Evolutionary conservation across 225 moss, liverwort and hornwort species (phyloP), one percentile per base, ranked within the genome.

Genomic region (Marchantia paleacea): DNA sequence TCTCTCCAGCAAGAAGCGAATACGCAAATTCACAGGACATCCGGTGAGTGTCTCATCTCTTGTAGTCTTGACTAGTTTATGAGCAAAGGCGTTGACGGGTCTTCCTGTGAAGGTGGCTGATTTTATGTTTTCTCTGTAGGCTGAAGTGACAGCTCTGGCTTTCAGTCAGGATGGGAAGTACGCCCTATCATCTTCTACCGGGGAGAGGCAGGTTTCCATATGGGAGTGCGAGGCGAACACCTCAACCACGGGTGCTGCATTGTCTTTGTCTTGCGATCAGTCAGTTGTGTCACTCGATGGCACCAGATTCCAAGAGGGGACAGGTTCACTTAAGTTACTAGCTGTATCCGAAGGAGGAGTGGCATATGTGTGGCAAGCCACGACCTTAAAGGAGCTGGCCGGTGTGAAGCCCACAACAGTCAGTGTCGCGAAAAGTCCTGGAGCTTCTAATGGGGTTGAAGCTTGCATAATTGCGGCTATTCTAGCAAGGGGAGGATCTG

Each of bases 11-110:
- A 94, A 94, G 86, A 95, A 94, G 86, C 83, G 92, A n/a, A 84
- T 95, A 69, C 89, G 87, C 72, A 99, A 92, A 79, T 95, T 94
- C 85, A 75, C 94, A 55, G 99, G 95, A 61, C 99, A 99, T 86
- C 91, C 99, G 77, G 97, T 99, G 89, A 86, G 86, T 86, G 47
- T 58, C 24, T 25, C 20, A 48, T 50, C 7, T 20, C 20, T 12
- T 39, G 30, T 22, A 12, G 26, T 26, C 26, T 28, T 68, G 13
- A 39, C 26, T 31, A 26, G n/a, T 9, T 68, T 11, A 68, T 68
- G 31, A 68, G n/a, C 31, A 19, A 48, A 70, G 62, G 16, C 20
- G 12, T 15, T 69, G 25, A 26, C 12, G 57, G 48, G 16, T 76
- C 30, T 69, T 25, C 39, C 48, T 65, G n/a, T 52, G 18, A 12